Conservation (phyloP, 495 filamentous ascomycete genomes). For the Podospora tetraspora region DNA sequence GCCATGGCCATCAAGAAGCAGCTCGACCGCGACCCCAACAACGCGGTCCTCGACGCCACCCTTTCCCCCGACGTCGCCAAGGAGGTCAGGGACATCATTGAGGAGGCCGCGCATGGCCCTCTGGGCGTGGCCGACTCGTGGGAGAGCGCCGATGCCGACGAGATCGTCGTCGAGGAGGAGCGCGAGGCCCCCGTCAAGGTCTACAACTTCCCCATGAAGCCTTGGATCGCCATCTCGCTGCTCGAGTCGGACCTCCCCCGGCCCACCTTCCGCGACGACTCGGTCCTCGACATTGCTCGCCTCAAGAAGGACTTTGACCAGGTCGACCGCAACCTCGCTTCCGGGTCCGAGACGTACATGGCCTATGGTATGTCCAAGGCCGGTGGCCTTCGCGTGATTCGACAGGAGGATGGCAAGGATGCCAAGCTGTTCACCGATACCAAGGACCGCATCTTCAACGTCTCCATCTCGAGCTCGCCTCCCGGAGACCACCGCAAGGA, state of each 20-base stretch:
- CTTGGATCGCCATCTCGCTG: slow-evolving; percentile 76
- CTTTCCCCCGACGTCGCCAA: slow-evolving; percentile 50
- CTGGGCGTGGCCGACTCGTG: slow-evolving; percentile 62
- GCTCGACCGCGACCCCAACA: slow-evolving; percentile 51
- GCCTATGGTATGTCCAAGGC: slow-evolving; percentile 88
- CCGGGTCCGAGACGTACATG: slow-evolving; percentile 87
- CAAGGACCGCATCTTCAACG: slow-evolving; percentile 87
- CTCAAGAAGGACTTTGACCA: slow-evolving; percentile 98
- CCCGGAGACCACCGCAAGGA: slow-evolving; percentile 53
- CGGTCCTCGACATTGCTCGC: slow-evolving; percentile 80
- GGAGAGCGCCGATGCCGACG: slow-evolving; percentile 69
- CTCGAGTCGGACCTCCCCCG: slow-evolving; percentile 45
- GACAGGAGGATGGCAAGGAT: slow-evolving; percentile 87
- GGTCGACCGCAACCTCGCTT: slow-evolving; percentile 84
- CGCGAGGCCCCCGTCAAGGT: slow-evolving; percentile 63
- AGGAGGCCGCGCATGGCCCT: slow-evolving; percentile 46
- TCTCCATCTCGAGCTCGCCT: slow-evolving; percentile 66
- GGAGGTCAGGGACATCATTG: slow-evolving; percentile 52
- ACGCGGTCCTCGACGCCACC: slow-evolving; percentile 44
- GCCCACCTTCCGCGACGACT: slow-evolving; percentile 59
- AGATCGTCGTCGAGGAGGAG: slow-evolving; percentile 70
- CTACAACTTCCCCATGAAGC: slow-evolving; percentile 91
- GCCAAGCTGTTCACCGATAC: slow-evolving; percentile 82
- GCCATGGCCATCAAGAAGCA: slow-evolving; percentile 53
- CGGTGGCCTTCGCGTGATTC: slow-evolving; percentile 84